Base-by-base conservation (phyloP, 805 yeast genomes). In the Candida piceae region DNA sequence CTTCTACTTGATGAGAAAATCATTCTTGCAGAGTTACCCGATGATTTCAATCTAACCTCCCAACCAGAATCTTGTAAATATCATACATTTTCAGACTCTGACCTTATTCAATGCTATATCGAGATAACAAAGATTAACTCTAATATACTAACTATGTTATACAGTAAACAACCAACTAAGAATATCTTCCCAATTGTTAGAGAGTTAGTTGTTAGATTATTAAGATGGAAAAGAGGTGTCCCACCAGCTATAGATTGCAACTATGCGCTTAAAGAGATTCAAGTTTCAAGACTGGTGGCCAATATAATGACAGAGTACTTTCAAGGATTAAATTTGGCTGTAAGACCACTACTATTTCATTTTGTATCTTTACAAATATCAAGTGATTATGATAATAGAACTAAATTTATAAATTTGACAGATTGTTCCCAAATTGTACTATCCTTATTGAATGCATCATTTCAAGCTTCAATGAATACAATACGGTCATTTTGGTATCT, bases 271-370 rank as follows among this genome's bases (percentile, higher is more conserved):
- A 67, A 70, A 38, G 49, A 45, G 15, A 29, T 45, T 7, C 8
- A 15, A 13, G 75, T 80, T 5, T 67, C 84, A 2, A 64, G 88
- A 39, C 55, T 75, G 20, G 70, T 72, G n/a, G 80, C 82, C 15
- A 80, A 79, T 49, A 61, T 81, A 40, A 77, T 78, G 75, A 76
- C 84, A 2, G 89, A 81, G 50, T 81, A 80, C 55, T 81, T 80
- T 55, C 86, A 80, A 53, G 88, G 87, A 29, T 71, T 81, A 58
- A 81, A 81, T 50, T 57, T 81, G 32, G 86, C 87, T 0, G 84
- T 81, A 1, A 60, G 89, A 36, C 88, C 87, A 4, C 62, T 81
- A 24, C 60, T 81, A 32, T 78, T 80, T 47, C 87, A 81, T 52
- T 80, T 80, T 51, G 78, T 83, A 0, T 72, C 80, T 13, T 67